Percentiles rank a stretch among this genome's conserved stretches.
These are phyloP conservation scores for Rubia balearica DNA, from an alignment of 305 asterid genomes.

Conservation along the genomic window DNA sequence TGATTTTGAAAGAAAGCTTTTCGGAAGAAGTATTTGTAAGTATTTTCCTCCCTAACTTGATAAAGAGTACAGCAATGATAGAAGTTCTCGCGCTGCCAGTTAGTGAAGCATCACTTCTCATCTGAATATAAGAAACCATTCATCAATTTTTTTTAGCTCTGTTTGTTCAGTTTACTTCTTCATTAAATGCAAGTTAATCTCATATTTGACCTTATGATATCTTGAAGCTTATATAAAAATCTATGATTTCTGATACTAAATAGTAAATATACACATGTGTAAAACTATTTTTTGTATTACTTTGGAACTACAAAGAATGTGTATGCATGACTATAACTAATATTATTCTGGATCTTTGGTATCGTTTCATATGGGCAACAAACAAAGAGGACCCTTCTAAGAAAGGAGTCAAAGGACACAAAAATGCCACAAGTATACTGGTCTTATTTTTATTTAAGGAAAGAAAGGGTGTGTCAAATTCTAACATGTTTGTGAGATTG, in stretches of 20 bases:
- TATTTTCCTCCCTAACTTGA: constrained; percentile 3
- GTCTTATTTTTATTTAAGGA: not conserved
- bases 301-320: not conserved
- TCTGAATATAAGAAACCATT: not conserved
- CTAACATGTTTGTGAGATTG: too few relatives aligned
- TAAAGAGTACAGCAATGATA: not conserved
- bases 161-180: not conserved
- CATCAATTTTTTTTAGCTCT: not conserved
- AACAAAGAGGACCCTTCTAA: not conserved
- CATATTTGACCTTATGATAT: not conserved
- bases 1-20: constrained; percentile 42
- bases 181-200: not conserved
- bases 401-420: not conserved
- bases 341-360: not conserved
- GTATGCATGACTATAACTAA: not conserved
- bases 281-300: too few relatives aligned
- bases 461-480: not conserved
- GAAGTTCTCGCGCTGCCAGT: not conserved
- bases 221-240: not conserved
- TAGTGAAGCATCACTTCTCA: not conserved
- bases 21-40: constrained; percentile 52
- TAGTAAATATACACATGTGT: too few relatives aligned
- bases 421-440: not conserved
- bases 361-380: not conserved
- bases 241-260: not conserved